Evolutionary conservation across 2,329 filamentous ascomycete genomes (phyloP), one percentile per base, ranked within the genome.

Genomic region (Aureobasidium sp.): DNA sequence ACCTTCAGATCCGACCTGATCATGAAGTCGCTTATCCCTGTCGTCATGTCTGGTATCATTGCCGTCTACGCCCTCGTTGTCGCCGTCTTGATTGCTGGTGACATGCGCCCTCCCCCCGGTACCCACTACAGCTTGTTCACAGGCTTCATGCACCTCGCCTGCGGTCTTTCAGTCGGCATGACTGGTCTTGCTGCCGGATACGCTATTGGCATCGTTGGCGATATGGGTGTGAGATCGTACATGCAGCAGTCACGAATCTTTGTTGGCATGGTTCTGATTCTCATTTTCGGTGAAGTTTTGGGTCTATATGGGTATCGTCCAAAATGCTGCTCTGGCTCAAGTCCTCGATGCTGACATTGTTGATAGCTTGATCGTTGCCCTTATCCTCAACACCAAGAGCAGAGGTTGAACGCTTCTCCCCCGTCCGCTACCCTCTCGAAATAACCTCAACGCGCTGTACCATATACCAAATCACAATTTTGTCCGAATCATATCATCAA

Each of bases 11-110:
- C 90, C 63, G 89, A 94, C 74, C 80, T 95, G 67, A 94, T 94
- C 76, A 94, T 95, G 90, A 95, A 94, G 89, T 92, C 88, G 62
- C 80, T 93, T 59, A 92, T 93, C 68, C 89, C 90, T 66, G 89
- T 94, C 67, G 87, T 99, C 80, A 99, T 99, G 94, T 96, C 94
- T 70, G 94, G 94, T 85, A 99, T 99, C 74, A 91, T 99, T 72
- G 94, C 94, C 63, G 94, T 99, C 68, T 99, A 99, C 79, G 90
- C 92, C 57, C 89, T 99, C 69, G 94, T 99, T 71, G 92, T 99
- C 69, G 89, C 93, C 20, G 94, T 99, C 72, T 85, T 99, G 68
- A 99, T 99, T 74, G 90, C 91, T 62, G 88, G 91, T 76, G 91
- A 96, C 75, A 86, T 97, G 74, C 83, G 82, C 55, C 89, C 91